phyloP scores from a whole-genome alignment of 257 asterid species.

The Gentiana straminea region DNA sequence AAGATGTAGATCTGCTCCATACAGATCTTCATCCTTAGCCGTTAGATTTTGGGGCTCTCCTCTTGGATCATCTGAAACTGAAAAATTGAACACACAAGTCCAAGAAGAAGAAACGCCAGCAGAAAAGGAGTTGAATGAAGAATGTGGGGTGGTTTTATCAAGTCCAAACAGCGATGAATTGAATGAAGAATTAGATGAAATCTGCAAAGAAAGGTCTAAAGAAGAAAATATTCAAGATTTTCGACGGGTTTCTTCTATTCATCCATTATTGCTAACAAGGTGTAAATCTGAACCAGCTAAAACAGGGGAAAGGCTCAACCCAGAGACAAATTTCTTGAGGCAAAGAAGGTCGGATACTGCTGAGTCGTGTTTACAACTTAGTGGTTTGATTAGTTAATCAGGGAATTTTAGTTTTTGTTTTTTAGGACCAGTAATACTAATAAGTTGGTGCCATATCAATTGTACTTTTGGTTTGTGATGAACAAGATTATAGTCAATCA shows the following conservation, averaged over 20 bases:
- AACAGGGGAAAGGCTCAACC: conserved; percentile 54
- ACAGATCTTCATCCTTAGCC: conserved; percentile 79
- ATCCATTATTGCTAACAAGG: conserved; percentile 61
- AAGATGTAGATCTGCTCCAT: conserved; percentile 96
- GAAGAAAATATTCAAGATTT: conserved; percentile 16
- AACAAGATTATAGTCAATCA: conserved; percentile 3
- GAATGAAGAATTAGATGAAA: conserved; percentile 15
- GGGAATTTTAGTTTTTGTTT: background rate
- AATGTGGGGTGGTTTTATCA: conserved; percentile 17
- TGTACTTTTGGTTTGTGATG: conserved; percentile 7
- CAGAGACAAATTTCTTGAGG: conserved; percentile 26
- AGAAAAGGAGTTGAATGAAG: conserved; percentile 8
- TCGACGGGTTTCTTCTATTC: conserved; percentile 23
- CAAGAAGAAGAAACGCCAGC: conserved; percentile 10
- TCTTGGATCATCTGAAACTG: conserved; percentile 5
- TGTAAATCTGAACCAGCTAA: conserved; percentile 88
- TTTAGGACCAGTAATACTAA: background rate
- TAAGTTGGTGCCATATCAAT: conserved; percentile 11
- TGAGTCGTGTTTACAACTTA: conserved; percentile 20
- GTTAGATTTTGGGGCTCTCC: conserved; percentile 69
- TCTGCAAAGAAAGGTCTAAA: background rate
- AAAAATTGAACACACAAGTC: conserved; percentile 1
- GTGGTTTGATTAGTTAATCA: conserved; percentile 10
- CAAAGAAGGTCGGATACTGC: conserved; percentile 33
- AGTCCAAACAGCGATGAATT: conserved; percentile 9